Conservation (phyloP, 108 stramenopile genomes). For the Cyclotella atomus region DNA sequence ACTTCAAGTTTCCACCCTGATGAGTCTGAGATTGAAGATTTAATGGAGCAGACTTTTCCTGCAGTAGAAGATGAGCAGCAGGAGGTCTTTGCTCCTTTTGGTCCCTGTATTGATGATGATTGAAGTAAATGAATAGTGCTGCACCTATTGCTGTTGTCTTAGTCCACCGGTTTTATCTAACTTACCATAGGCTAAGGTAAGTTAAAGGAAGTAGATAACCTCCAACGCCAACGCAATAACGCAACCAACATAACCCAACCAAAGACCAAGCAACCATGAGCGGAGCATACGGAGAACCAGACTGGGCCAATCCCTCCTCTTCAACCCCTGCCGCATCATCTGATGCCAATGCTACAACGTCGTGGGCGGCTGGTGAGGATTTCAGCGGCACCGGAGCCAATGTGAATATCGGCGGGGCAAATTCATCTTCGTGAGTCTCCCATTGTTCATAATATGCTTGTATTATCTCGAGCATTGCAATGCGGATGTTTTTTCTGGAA, state of each 20-base stretch:
- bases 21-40: conserved; percentile 21
- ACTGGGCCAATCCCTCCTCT: conserved; percentile 63
- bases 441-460: not conserved
- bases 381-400: conserved; percentile 34
- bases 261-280: conserved; percentile 24
- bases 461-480: too few species aligned
- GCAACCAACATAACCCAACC: not conserved
- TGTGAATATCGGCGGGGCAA: conserved; percentile 8
- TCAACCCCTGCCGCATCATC: conserved; percentile 24
- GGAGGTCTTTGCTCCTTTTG: conserved; percentile 34
- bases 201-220: not conserved
- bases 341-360: conserved; percentile 11
- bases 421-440: not conserved
- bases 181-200: too few species aligned
- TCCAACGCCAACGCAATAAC: not conserved
- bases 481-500: too few species aligned
- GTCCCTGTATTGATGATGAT: not conserved
- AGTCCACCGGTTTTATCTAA: too few species aligned
- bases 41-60: conserved; percentile 19
- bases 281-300: conserved; percentile 69
- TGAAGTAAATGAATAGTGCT: not conserved
- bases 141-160: too few species aligned
- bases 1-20: conserved; percentile 44
- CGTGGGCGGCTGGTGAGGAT: conserved; percentile 37
- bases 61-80: conserved; percentile 27